Conservation (phyloP, 2,329 filamentous ascomycete genomes). For the Pseudogymnoascus sp. region DNA sequence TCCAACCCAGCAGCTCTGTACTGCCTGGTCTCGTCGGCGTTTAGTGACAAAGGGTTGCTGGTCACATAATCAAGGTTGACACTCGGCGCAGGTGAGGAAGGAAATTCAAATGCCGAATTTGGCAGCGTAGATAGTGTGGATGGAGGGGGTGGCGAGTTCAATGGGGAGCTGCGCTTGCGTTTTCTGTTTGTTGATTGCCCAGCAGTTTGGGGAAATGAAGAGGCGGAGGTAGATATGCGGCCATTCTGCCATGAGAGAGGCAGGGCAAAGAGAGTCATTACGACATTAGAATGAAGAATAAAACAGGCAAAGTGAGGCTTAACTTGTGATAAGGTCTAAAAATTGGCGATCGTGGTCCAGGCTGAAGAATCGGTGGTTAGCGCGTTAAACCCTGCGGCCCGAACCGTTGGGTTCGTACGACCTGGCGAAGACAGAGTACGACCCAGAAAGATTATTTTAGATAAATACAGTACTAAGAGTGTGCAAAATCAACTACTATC, state of each 20-base stretch:
- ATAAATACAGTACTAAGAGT: not conserved
- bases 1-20: slow-evolving; percentile 46
- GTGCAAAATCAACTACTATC: not conserved
- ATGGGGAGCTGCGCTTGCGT: slow-evolving; percentile 17
- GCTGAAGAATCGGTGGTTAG: not conserved
- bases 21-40: slow-evolving; percentile 44
- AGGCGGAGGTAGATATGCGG: slow-evolving; percentile 11
- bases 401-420: not conserved
- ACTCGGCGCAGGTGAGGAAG: not conserved
- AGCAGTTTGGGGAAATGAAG: slow-evolving; percentile 12
- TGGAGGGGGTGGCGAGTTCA: slow-evolving; percentile 5
- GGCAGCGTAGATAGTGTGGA: slow-evolving; percentile 11
- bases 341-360: not conserved
- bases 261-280: slow-evolving; percentile 23
- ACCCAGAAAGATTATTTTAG: not conserved
- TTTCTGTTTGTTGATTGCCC: slow-evolving; percentile 16
- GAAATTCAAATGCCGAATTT: not conserved
- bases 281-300: not conserved
- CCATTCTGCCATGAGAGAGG: slow-evolving; percentile 15
- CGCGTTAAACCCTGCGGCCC: not conserved
- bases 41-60: slow-evolving; percentile 47
- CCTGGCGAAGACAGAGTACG: not conserved
- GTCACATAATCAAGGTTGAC: slow-evolving; percentile 4
- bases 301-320: not conserved
- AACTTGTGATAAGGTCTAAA: not conserved